Evolutionary conservation across 768 basidiomycete species (phyloP).

Genomic region (Omphalotus guepiniiformis): DNA sequence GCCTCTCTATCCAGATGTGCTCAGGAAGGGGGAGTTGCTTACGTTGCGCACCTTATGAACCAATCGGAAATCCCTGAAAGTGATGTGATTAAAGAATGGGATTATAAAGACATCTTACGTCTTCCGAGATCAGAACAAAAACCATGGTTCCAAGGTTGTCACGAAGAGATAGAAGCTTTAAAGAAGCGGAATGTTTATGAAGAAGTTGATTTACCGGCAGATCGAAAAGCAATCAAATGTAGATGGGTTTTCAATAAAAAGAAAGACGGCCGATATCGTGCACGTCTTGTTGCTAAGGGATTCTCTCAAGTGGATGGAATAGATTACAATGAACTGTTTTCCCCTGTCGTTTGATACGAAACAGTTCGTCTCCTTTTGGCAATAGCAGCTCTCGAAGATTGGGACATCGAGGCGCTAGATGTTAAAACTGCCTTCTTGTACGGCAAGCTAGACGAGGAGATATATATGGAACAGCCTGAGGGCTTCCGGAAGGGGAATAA

Average conservation of each 20-base stretch:
- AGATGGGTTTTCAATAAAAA: slow-evolving; percentile 1
- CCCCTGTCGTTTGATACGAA: slow-evolving; percentile 12
- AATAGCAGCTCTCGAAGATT: slow-evolving; percentile 22
- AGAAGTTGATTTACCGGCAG: background rate
- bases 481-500: slow-evolving; percentile 12
- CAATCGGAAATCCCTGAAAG: too few relatives aligned
- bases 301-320: slow-evolving; percentile 27
- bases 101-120: too few relatives aligned
- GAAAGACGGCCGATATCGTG: slow-evolving; percentile 18
- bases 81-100: too few relatives aligned
- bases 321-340: slow-evolving; percentile 18
- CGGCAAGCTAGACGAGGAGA: slow-evolving; percentile 11
- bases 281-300: slow-evolving; percentile 7
- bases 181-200: background rate
- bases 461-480: slow-evolving; percentile 14
- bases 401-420: slow-evolving; percentile 28
- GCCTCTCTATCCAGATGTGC: too few relatives aligned
- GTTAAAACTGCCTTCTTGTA: slow-evolving; percentile 16
- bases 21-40: too few relatives aligned
- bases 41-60: too few relatives aligned
- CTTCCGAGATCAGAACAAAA: too few relatives aligned
- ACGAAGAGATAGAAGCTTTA: background rate
- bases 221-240: background rate
- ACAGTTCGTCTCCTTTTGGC: slow-evolving; percentile 19
- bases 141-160: background rate